Evolutionary conservation across 139 green algal genomes (phyloP).

Genomic region (Coelastrella sp.): DNA sequence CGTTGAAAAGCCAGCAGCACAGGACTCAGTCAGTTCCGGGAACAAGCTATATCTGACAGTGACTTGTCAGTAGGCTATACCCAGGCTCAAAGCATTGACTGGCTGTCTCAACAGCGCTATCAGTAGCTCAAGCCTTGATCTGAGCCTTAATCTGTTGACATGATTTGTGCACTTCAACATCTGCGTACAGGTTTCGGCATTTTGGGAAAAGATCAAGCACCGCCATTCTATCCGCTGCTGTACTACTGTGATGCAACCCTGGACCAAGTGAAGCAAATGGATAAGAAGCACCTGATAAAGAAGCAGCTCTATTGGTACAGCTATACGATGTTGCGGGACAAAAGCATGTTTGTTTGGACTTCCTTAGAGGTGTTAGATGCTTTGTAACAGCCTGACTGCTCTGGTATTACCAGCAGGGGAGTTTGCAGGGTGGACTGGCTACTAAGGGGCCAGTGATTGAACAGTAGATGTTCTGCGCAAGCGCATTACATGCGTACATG

Average conservation of each 20-base stretch:
- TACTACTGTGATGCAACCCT: constrained; percentile 12
- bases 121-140: too few species aligned
- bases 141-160: too few species aligned
- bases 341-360: constrained; percentile 24
- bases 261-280: neutral
- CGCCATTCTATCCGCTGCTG: constrained; percentile 32
- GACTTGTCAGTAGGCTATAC: too few species aligned
- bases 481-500: too few species aligned
- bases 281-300: neutral
- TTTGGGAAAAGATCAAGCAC: constrained; percentile 6
- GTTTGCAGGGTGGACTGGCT: neutral
- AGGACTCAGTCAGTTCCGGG: too few species aligned
- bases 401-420: neutral
- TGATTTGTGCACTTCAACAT: too few species aligned
- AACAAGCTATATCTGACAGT: too few species aligned
- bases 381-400: neutral
- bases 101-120: too few species aligned
- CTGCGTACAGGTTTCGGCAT: too few species aligned
- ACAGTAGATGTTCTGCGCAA: too few species aligned
- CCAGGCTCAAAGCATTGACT: too few species aligned
- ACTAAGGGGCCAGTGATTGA: neutral
- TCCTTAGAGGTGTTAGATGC: constrained; percentile 24
- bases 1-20: too few species aligned
- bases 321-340: constrained; percentile 19
- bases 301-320: constrained; percentile 28